Conservation (phyloP, 306 rosid species). For the Quercus alba region DNA sequence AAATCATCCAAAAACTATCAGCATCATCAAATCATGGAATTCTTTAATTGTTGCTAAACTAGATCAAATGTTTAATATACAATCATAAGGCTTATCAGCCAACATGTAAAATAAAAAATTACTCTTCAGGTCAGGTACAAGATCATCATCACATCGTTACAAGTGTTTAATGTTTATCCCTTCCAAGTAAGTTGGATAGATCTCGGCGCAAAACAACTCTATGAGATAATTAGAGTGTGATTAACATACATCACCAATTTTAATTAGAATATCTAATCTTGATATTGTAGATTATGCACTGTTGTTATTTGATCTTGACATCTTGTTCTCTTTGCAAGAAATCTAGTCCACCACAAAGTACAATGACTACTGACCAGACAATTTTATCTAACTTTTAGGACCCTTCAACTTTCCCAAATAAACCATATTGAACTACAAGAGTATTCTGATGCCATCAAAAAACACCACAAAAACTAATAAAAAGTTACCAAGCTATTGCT, state of each 20-base stretch:
- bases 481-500: neutral
- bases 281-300: too few relatives aligned
- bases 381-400: neutral
- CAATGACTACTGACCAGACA: neutral
- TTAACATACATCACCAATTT: too few relatives aligned
- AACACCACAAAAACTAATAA: neutral
- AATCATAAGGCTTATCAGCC: neutral
- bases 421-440: neutral
- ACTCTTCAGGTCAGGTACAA: constrained; percentile 5
- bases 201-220: too few relatives aligned
- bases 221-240: neutral
- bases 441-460: neutral
- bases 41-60: neutral
- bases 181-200: neutral
- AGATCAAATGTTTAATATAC: neutral
- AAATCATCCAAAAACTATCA: constrained; percentile 25
- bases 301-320: too few relatives aligned
- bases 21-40: constrained; percentile 5
- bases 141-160: constrained; percentile 11
- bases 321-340: too few relatives aligned
- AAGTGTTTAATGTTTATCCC: neutral
- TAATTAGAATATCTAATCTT: too few relatives aligned
- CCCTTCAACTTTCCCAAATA: neutral
- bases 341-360: too few relatives aligned
- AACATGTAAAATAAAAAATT: neutral